Evolutionary conservation across 179 eudicot genomes (phyloP), one percentile per base, ranked within the genome.

Genomic region (Sideroxylon spinosum): DNA sequence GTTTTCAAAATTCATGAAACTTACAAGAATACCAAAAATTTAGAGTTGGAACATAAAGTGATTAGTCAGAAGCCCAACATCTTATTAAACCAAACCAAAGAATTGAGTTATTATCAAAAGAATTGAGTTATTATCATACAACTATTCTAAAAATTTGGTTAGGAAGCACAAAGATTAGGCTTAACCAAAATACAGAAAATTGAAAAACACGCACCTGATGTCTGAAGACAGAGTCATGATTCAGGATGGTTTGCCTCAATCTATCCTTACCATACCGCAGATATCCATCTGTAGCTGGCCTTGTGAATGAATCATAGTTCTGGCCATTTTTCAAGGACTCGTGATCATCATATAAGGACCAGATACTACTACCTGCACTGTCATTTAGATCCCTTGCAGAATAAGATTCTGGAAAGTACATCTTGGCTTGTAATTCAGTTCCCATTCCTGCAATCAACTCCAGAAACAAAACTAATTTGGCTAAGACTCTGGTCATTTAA

Each of bases 151-250:
- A 76, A 48, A 4, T 49, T 71, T 3, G 20, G 29, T 26, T 17
- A 48, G 23, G 23, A 74, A 1, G 23, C 29, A n/a, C 5, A 53
- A 1, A 56, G 29, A 37, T 32, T 16, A 49, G 37, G 19, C 59
- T 68, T 59, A 23, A 77, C 32, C 12, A 23, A 44, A 32, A 49
- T 19, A 71, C n/a, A 49, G 23, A 57, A 67, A 66, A 48, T 14
- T 50, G 29, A 48, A 52, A 0, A 12, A 68, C 22, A 55, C 32
- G 20, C 77, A 85, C 90, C 90, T 87, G 90, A 71, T 84, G 71
- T 68, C 78, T 87, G 78, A 87, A 87, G 46, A 78, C 76, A 0
- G 79, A 62, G 70, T 87, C 90, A 71, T 87, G 90, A 81, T 82
- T 79, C 73, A 87, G 76, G 28, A 87, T 85, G 26, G 82, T 87